Evolutionary conservation across 2,329 filamentous ascomycete species (phyloP), one percentile per base, ranked within the genome.

Genomic region (Trichoderma sp.): DNA sequence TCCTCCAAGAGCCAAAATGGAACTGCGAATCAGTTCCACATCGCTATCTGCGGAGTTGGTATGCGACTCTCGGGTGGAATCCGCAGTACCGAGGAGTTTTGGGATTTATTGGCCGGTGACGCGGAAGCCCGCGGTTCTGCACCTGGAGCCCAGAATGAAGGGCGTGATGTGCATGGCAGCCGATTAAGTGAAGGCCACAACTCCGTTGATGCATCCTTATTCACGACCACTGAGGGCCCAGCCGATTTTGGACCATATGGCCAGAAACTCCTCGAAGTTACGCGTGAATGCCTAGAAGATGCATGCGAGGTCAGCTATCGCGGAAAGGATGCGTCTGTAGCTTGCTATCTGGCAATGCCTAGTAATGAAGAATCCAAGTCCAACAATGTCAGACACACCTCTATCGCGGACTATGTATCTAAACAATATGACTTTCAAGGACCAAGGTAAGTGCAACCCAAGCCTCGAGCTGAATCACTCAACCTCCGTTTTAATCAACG

Each of bases 41-140:
- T 81, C 26, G 71, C 71, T 5, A 72, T 72, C n/a, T 72, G 71
- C 15, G 64, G 65, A 24, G 21, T 72, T 57, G 71, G 65, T 26
- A 18, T 72, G 30, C 71, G 71, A 15, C 66, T 72, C 14, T 58
- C 71, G 1, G 71, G 71, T 15, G 65, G 65, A 3, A 64, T 72
- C 26, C 65, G 36, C 32, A 64, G n/a, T 6, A 53, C 21, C 34
- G 34, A 64, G 18, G 39, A 30, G 6, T 70, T 70, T 28, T 72
- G 71, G 71, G 24, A 72, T 39, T n/a, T 24, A 21, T 14, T 72
- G 24, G 14, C 32, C 24, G 47, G 69, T 43, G 47, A 47, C 9
- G 30, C 34, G 15, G 58, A 64, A n/a, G 39, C 63, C 24, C 53
- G 39, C 32, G 51, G 14, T n/a, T 56, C 62, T 56, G 57, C 62